phyloP scores from a whole-genome alignment of 768 basidiomycete species.

The Hypholoma sublateritium region DNA sequence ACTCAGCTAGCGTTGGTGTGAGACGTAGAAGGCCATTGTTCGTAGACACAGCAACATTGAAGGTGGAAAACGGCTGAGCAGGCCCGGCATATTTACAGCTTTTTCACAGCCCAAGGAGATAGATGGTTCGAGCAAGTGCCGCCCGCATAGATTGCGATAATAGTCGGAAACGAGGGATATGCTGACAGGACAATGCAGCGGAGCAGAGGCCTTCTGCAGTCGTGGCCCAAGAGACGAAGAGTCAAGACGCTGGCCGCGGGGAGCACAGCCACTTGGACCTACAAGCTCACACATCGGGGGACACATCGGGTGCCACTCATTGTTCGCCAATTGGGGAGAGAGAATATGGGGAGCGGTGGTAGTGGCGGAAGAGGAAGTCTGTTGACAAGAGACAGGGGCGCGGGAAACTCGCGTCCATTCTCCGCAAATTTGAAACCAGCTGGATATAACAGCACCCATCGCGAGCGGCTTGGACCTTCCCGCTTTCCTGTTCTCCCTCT shows the following conservation, averaged over 20 bases:
- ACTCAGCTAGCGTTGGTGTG: no score
- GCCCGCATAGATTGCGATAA: no score
- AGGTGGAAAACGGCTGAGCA: no score
- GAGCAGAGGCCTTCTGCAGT: not conserved
- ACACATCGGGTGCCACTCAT: not conserved
- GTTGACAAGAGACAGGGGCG: conserved; percentile 25
- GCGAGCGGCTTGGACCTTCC: conserved; percentile 18
- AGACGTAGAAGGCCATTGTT: no score
- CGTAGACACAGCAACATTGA: no score
- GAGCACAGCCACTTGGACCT: conserved; percentile 1
- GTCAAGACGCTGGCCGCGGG: no score
- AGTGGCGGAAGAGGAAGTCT: not conserved
- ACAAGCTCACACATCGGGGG: not conserved
- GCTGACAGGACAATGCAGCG: not conserved
- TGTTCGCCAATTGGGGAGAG: no score
- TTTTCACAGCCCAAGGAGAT: no score
- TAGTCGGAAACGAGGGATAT: no score
- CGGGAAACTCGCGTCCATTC: conserved; percentile 34
- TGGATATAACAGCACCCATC: not conserved
- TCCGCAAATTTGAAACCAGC: conserved; percentile 39
- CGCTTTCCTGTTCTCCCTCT: conserved; percentile 30
- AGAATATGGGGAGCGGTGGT: no score
- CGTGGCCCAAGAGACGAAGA: not conserved
- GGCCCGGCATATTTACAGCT: no score
- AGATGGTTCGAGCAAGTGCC: no score